Base-by-base conservation (phyloP, 225 moss, liverwort and hornwort genomes). In the Thuidium tamariscinum region DNA sequence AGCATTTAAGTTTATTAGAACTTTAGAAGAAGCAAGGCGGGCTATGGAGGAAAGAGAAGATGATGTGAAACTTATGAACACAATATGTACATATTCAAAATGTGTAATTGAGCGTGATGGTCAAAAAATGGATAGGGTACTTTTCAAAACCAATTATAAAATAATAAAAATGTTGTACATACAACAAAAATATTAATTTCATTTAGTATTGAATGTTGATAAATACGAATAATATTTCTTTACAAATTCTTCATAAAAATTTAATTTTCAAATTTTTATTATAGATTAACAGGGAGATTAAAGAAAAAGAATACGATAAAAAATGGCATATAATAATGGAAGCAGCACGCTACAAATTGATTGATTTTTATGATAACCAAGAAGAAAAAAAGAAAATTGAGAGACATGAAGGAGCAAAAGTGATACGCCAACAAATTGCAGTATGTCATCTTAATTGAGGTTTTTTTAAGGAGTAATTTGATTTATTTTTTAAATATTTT, bases 21-120 rank as follows among this genome's bases (percentile, higher is more conserved):
- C 92, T n/a, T 89, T 96, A 78, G 95, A 95, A 81, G 93, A 96
- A 83, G 95, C 96, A 3, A 85, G 88, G 66, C 86, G 39, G 64
- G 91, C 92, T 39, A 76, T 96, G 48, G 99, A 99, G 62, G 99
- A 99, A 90, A 89, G 86, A 79, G 87, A 96, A 66, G 99, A 99
- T 77, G 96, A 96, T 88, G 92, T 96, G 19, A 99, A 99, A 85
- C 21, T 91, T 36, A 97, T 99, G 97, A 99, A 97, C 3, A 88
- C 92, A 36, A 90, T 97, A 92, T 94, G 93, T 88, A 76, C 91
- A 67, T 99, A 99, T 86, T 95, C 99, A 26, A 94, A 97, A 91
- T 99, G 99, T 90, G 96, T 97, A 13, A 96, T 95, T 1, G 87
- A 93, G 70, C 92, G 95, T 32, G 97, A 97, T 63, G 89, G 86